phyloP scores from a whole-genome alignment of 306 rosid genomes.

The Quercus alba region DNA sequence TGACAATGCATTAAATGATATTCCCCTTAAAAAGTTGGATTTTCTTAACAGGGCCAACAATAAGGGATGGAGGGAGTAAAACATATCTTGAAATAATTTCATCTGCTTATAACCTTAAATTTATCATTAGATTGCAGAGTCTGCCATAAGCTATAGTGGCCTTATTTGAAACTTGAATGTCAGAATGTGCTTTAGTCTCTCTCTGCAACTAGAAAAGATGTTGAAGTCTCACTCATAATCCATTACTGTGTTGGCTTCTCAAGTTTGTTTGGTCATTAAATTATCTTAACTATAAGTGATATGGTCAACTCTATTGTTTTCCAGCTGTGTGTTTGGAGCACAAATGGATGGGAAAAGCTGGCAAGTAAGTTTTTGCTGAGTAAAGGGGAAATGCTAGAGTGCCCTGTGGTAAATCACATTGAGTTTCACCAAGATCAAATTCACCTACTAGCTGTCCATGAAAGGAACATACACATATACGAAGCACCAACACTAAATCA shows the following conservation, averaged over 20 bases:
- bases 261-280: not conserved
- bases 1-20: too few species aligned
- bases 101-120: too few species aligned
- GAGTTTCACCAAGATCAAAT: constrained; percentile 15
- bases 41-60: too few species aligned
- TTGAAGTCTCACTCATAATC: too few species aligned
- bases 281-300: not conserved
- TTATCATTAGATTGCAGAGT: too few species aligned
- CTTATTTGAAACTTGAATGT: too few species aligned
- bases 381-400: constrained; percentile 9
- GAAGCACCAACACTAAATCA: constrained; percentile 10
- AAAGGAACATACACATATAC: constrained; percentile 12
- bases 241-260: not conserved
- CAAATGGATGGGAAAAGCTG: constrained; percentile 6
- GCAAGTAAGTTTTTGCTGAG: constrained; percentile 5
- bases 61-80: too few species aligned
- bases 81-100: too few species aligned
- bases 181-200: too few species aligned
- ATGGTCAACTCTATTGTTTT: not conserved
- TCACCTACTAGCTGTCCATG: constrained; percentile 1
- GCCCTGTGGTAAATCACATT: constrained; percentile 13
- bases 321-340: constrained; percentile 17
- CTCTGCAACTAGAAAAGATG: too few species aligned
- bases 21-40: too few species aligned
- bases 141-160: too few species aligned